Percentiles rank a stretch among this genome's conserved stretches.
Evolutionary conservation across 2,329 filamentous ascomycete genomes (phyloP).

Genomic region (Arthroderma uncinatum): DNA sequence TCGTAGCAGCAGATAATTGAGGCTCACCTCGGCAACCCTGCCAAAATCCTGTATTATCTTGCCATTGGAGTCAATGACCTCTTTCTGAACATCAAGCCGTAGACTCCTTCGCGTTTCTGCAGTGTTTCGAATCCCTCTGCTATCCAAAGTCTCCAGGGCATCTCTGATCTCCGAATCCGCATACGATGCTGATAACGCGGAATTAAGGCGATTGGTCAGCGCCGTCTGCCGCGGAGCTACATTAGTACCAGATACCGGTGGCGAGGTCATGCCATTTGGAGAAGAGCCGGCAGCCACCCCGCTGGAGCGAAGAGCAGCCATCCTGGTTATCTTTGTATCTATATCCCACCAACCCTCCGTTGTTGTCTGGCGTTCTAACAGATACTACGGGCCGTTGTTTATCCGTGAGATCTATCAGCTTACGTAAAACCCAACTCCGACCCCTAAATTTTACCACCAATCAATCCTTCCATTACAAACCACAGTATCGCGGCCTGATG

Average conservation of each 20-base stretch:
- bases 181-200: conserved; percentile 81
- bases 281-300: background rate
- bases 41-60: conserved; percentile 82
- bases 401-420: background rate
- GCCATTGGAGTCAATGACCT: conserved; percentile 87
- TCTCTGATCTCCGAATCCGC: conserved; percentile 85
- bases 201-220: conserved; percentile 69
- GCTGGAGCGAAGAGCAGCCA: conserved; percentile 6
- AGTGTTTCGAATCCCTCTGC: conserved; percentile 58
- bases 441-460: background rate
- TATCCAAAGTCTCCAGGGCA: conserved; percentile 66
- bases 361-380: background rate
- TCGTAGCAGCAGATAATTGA: no score
- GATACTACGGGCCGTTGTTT: background rate
- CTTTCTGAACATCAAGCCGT: conserved; percentile 73
- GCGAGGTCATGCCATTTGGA: conserved; percentile 9
- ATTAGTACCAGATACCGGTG: conserved; percentile 1
- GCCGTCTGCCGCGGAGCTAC: conserved; percentile 43
- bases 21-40: conserved; percentile 68
- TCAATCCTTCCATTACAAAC: background rate
- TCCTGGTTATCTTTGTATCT: background rate
- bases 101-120: conserved; percentile 68
- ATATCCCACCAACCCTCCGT: background rate
- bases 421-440: background rate
- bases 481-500: background rate